These are phyloP conservation scores for Hyaloscypha bicolor DNA, from an alignment of 495 filamentous ascomycete genomes.

Conservation along the genomic window DNA sequence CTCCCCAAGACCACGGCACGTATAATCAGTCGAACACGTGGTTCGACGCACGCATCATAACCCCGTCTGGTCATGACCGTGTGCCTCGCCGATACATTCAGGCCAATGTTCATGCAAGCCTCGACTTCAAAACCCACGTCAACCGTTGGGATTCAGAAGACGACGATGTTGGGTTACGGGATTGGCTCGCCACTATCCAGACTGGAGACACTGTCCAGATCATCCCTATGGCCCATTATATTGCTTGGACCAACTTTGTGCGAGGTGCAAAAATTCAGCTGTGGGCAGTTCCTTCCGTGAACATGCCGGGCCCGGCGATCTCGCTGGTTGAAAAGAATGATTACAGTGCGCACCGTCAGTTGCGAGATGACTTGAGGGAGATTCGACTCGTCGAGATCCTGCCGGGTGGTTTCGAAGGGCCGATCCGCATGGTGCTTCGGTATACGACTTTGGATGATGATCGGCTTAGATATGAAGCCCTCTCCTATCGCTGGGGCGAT, in stretches of 20 bases:
- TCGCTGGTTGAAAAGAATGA: neutral
- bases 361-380: neutral
- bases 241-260: slow-evolving; percentile 1
- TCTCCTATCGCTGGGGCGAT: slow-evolving; percentile 1
- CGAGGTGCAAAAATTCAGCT: neutral
- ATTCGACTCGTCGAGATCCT: neutral
- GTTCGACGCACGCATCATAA: neutral
- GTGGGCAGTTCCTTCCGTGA: neutral
- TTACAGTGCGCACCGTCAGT: neutral
- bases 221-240: neutral
- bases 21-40: neutral
- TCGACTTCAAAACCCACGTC: neutral
- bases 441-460: neutral
- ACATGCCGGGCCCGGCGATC: neutral
- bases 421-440: neutral
- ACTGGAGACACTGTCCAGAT: slow-evolving; percentile 1
- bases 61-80: neutral
- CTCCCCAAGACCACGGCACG: neutral
- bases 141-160: neutral
- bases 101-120: neutral
- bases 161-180: neutral
- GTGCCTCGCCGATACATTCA: neutral
- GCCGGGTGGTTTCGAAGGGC: neutral
- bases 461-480: neutral
- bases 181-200: slow-evolving; percentile 1